These are phyloP conservation scores for Dactylellina cionopaga DNA, from an alignment of 2,329 filamentous ascomycete genomes.

Conservation along the genomic window DNA sequence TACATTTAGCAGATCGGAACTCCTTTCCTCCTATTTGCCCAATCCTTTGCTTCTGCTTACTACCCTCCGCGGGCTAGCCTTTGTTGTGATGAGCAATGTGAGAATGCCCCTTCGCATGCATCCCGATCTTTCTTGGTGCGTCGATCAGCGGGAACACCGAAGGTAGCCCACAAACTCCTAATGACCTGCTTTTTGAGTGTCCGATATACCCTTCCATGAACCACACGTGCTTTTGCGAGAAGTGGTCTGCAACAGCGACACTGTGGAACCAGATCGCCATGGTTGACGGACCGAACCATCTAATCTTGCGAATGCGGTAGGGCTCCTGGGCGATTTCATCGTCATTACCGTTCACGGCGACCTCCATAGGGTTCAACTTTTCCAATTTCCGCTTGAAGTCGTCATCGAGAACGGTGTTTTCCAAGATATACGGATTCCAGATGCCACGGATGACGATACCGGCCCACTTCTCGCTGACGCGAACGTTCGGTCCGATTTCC, in stretches of 20 bases:
- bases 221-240: slow-evolving; percentile 20
- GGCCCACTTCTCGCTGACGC: slow-evolving; percentile 36
- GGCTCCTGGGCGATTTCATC: background rate
- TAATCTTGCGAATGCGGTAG: slow-evolving; percentile 34
- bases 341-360: background rate
- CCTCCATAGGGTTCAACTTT: slow-evolving; percentile 4
- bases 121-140: background rate
- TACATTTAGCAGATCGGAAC: background rate
- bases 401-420: background rate
- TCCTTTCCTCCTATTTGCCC: background rate
- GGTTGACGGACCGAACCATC: slow-evolving; percentile 27
- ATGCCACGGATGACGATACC: slow-evolving; percentile 38
- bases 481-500: slow-evolving; percentile 12
- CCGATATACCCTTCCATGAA: slow-evolving; percentile 35
- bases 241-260: slow-evolving; percentile 18
- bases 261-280: slow-evolving; percentile 44
- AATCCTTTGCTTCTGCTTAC: background rate
- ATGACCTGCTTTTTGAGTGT: background rate
- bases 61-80: background rate
- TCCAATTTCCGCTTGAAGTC: slow-evolving; percentile 22
- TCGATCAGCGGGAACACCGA: slow-evolving; percentile 6
- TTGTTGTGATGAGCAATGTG: background rate
- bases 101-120: background rate
- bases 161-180: slow-evolving; percentile 11
- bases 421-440: slow-evolving; percentile 36